A percentile compares a stretch with the other conserved stretches of the same genome.
phyloP scores from a whole-genome alignment of 75 land plant species.

The Adiantum capillusveneris region DNA sequence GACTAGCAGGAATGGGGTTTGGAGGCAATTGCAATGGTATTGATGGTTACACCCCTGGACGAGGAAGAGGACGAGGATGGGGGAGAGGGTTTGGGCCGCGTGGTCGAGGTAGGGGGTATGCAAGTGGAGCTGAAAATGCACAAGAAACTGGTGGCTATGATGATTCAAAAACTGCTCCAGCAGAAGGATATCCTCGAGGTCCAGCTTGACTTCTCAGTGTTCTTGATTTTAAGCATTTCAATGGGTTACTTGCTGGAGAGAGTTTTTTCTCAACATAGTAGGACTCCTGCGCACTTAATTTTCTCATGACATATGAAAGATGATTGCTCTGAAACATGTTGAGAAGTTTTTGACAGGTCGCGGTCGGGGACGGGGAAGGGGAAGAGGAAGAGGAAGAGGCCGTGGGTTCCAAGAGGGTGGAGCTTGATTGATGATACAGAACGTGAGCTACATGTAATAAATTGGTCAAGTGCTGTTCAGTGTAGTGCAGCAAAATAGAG shows the following conservation, averaged over 20 bases:
- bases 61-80: slow-evolving; percentile 8
- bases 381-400: slow-evolving; percentile 45
- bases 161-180: neutral
- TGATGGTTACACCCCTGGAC: slow-evolving; percentile 3
- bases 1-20: slow-evolving; percentile 1
- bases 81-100: slow-evolving; percentile 1
- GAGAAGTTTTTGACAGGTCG: slow-evolving; percentile 8
- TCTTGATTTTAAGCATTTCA: neutral
- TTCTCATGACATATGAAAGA: no score
- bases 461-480: no score
- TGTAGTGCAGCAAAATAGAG: no score
- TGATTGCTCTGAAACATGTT: no score
- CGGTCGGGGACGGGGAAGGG: slow-evolving; percentile 35
- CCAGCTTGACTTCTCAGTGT: neutral
- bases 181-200: slow-evolving; percentile 2
- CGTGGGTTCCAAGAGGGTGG: no score
- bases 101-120: neutral
- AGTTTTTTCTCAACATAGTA: no score
- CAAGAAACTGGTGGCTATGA: neutral
- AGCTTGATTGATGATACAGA: no score
- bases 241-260: no score
- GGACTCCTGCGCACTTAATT: no score
- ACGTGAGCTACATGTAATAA: no score
- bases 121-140: neutral
- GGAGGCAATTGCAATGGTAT: slow-evolving; percentile 1